Conservation (phyloP, 352 stramenopile species). For the Phytophthora agathidicida region DNA sequence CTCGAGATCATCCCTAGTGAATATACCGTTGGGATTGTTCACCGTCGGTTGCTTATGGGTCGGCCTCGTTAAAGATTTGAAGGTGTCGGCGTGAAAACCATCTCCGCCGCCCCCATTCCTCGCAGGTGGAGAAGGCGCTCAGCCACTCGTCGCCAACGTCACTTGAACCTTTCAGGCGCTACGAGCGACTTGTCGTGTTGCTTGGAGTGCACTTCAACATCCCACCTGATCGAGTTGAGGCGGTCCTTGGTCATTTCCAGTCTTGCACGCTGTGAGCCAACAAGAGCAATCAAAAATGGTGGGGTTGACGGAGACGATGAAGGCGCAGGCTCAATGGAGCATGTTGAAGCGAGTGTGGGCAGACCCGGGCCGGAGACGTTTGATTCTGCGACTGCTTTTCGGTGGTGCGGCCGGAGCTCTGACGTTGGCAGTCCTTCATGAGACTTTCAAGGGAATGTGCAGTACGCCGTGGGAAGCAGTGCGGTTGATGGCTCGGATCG, state of each 20-base stretch:
- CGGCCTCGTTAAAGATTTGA: constrained; percentile 22
- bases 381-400: constrained; percentile 27
- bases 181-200: constrained; percentile 13
- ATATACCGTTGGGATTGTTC: too few relatives aligned
- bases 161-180: constrained; percentile 9
- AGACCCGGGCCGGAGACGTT: constrained; percentile 9
- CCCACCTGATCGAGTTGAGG: constrained; percentile 12
- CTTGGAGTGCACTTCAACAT: constrained; percentile 24
- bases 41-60: background rate
- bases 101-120: too few relatives aligned
- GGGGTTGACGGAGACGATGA: constrained; percentile 5
- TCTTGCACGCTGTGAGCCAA: constrained; percentile 3
- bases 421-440: constrained; percentile 16
- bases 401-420: constrained; percentile 20
- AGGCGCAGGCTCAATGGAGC: constrained; percentile 5
- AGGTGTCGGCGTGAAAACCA: constrained; percentile 10
- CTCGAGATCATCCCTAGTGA: too few relatives aligned
- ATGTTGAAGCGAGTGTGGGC: constrained; percentile 16
- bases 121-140: too few relatives aligned
- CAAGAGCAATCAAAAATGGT: constrained; percentile 9
- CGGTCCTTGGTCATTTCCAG: constrained; percentile 9
- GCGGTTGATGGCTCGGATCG: constrained; percentile 22
- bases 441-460: constrained; percentile 34
- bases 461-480: constrained; percentile 38
- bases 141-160: constrained; percentile 24